These are phyloP conservation scores for Leucogyrophana mollusca DNA, from an alignment of 768 basidiomycete genomes.

Conservation along the genomic window DNA sequence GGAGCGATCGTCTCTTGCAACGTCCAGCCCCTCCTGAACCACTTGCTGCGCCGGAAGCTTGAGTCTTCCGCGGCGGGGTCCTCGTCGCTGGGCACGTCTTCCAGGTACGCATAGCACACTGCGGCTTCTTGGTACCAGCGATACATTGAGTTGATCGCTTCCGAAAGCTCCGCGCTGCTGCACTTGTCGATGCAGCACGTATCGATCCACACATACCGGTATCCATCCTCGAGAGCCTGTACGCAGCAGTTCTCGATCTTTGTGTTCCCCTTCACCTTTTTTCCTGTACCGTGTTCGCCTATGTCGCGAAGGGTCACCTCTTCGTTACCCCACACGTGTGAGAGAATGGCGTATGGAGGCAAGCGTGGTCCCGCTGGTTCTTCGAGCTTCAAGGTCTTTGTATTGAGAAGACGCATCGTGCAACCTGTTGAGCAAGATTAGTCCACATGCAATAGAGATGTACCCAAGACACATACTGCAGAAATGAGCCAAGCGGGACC, in stretches of 20 bases:
- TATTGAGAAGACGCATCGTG: slow-evolving; percentile 8
- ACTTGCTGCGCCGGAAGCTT: slow-evolving; percentile 3
- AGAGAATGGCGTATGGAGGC: slow-evolving; percentile 11
- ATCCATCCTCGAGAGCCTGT: slow-evolving; percentile 5
- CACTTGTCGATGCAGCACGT: slow-evolving; percentile 12
- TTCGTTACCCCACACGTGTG: slow-evolving; percentile 7
- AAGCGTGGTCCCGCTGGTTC: neutral
- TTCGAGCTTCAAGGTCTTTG: slow-evolving; percentile 1
- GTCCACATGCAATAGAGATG: too few species aligned
- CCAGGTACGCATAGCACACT: slow-evolving; percentile 14
- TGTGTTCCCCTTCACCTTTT: slow-evolving; percentile 3
- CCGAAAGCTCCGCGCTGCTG: too few species aligned
- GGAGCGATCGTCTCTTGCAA: slow-evolving; percentile 14
- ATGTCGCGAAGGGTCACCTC: slow-evolving; percentile 3
- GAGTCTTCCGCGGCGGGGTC: neutral
- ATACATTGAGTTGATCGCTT: too few species aligned
- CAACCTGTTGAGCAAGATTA: too few species aligned
- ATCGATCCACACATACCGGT: slow-evolving; percentile 12
- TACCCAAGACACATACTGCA: too few species aligned
- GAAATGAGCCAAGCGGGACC: too few species aligned
- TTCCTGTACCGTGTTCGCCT: neutral
- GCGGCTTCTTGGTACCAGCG: slow-evolving; percentile 15
- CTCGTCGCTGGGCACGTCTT: slow-evolving; percentile 2
- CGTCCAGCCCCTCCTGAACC: slow-evolving; percentile 16
- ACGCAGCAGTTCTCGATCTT: slow-evolving; percentile 4